These are phyloP conservation scores for Lasiodiplodia citricola DNA, from an alignment of 2,329 filamentous ascomycete species.

Conservation along the genomic window DNA sequence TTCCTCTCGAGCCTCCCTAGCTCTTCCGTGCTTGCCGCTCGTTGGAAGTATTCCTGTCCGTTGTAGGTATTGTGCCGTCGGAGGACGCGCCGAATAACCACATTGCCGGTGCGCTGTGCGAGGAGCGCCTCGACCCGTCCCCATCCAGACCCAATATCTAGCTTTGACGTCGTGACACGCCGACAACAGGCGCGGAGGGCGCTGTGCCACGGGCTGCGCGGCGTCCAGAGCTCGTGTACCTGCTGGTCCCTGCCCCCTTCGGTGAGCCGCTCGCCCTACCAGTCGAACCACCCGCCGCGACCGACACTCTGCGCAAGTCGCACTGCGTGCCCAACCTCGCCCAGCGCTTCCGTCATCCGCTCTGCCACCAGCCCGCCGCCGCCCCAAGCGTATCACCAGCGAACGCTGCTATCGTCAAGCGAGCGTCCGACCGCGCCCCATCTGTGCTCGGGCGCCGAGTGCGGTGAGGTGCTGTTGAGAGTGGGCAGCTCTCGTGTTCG, in stretches of 20 bases:
- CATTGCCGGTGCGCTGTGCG: neutral
- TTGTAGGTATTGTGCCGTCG: neutral
- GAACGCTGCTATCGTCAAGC: neutral
- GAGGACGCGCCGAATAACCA: neutral
- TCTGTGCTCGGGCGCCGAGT: constrained; percentile 1
- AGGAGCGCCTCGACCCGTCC: too few species aligned
- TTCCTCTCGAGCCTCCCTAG: constrained; percentile 8
- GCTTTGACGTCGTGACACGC: constrained; percentile 20
- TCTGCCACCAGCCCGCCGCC: neutral
- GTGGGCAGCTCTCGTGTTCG: constrained; percentile 12
- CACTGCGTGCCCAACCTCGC: neutral
- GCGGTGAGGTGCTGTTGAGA: constrained; percentile 11
- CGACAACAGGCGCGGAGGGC: constrained; percentile 4
- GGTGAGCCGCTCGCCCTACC: constrained; percentile 6
- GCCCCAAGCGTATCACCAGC: constrained; percentile 15
- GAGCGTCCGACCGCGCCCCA: neutral
- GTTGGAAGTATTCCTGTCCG: neutral
- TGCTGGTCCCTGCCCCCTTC: constrained; percentile 16
- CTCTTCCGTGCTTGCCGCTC: neutral
- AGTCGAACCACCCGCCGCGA: neutral
- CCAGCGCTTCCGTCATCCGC: constrained; percentile 5
- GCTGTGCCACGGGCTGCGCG: neutral
- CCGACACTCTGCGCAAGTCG: constrained; percentile 6
- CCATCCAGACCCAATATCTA: neutral
- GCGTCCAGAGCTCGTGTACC: constrained; percentile 13